A percentile compares a stretch with the other conserved stretches of the same genome.
phyloP scores from a whole-genome alignment of 805 yeast species.

The Starmerella apis region DNA sequence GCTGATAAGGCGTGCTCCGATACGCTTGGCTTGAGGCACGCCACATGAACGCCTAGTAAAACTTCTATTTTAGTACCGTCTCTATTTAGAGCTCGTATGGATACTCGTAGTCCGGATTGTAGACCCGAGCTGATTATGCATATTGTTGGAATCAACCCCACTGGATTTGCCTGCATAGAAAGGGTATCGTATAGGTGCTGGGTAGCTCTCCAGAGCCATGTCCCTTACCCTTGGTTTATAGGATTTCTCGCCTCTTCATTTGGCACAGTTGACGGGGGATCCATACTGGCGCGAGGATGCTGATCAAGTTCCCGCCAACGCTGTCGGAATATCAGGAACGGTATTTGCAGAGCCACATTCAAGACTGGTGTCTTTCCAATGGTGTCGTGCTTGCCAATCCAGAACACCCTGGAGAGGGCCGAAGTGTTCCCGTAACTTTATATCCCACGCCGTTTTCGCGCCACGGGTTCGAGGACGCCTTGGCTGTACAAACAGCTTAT shows the following conservation, averaged over 20 bases:
- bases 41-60: no score
- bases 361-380: slow-evolving; percentile 69
- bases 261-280: neutral
- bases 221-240: neutral
- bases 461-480: slow-evolving; percentile 53
- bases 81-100: no score
- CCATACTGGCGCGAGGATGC: slow-evolving; percentile 14
- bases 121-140: no score
- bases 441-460: slow-evolving; percentile 84
- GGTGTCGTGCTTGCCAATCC: slow-evolving; percentile 51
- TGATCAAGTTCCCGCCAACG: slow-evolving; percentile 27
- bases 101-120: no score
- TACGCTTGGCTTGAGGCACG: no score
- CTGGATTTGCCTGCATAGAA: neutral
- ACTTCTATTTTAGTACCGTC: no score
- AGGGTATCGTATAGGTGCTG: neutral
- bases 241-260: neutral
- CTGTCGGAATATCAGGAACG: slow-evolving; percentile 25
- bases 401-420: slow-evolving; percentile 35
- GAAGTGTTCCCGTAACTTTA: slow-evolving; percentile 76
- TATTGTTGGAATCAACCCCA: no score
- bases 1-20: neutral
- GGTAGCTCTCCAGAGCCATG: neutral
- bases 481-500: slow-evolving; percentile 53
- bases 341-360: slow-evolving; percentile 29